Base-by-base conservation (phyloP, 352 stramenopile genomes). In the Phytophthora sp. region DNA sequence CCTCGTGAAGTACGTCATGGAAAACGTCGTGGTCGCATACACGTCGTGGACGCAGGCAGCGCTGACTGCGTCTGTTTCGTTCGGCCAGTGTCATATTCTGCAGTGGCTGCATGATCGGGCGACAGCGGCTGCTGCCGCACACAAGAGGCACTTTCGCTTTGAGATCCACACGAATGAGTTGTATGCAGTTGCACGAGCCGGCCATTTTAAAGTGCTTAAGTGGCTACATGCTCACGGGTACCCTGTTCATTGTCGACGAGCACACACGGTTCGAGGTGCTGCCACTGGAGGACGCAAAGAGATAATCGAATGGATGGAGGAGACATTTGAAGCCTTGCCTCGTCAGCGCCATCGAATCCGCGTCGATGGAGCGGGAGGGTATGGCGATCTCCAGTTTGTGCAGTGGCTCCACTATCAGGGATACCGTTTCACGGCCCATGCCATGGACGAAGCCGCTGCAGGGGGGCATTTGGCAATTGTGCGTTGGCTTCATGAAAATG, bases 1-100 rank as follows among this genome's bases (percentile, higher is more conserved):
- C 23, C 62, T 84, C 31, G 75, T 79, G 8, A 23, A 79, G 38
- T 81, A 77, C 38, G 62, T 81, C 23, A 74, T 81, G 68, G 13
- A 69, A 23, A 74, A 59, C 8, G 62, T 81, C 6, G 59, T 58
- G 13, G 57, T 81, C 24, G 69, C 69, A 8, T 63, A 66, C 13
- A 69, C 59, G 30, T 81, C 69, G 39, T 78, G 72, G 72, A 72
- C 39, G 28, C 66, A 78, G 45, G 68, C 69, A 30, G 68, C 69
- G 23, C 43, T 76, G 37, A 68, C 43, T 4, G 55, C 72, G 2
- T 55, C 72, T 1, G 45, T 80, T 12, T 53, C 28, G 12, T 69
- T 63, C 18, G 72, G 72, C 21, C 52, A 72, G 42, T 4, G 31
- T 1, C 51, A 64, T 13, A 72, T 80, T 54, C 35, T 80, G 9